A percentile compares a stretch with the other conserved stretches of the same genome.
Conservation (phyloP, 2,329 filamentous ascomycete genomes). For the Talaromyces verruculosus region DNA sequence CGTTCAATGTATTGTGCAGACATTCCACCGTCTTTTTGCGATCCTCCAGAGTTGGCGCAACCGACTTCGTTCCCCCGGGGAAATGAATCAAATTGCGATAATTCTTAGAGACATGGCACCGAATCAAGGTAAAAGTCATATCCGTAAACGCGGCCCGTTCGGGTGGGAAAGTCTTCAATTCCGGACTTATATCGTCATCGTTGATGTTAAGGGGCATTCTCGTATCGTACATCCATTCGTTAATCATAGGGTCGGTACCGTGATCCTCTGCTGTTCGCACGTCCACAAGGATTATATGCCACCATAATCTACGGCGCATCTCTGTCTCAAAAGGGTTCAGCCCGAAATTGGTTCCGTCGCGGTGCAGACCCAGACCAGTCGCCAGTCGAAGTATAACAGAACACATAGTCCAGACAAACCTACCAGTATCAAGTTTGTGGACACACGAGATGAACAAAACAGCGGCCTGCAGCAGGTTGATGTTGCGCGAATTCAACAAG, state of each 20-base stretch:
- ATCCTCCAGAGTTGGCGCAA: constrained; percentile 31
- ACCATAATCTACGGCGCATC: constrained; percentile 55
- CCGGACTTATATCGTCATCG: constrained; percentile 52
- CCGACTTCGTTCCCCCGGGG: constrained; percentile 31
- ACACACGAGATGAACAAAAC: constrained; percentile 60
- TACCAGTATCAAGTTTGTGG: constrained; percentile 42
- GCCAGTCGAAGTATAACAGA: constrained; percentile 45
- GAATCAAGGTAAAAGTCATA: constrained; percentile 52
- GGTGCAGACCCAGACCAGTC: constrained; percentile 51
- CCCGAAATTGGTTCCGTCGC: constrained; percentile 51
- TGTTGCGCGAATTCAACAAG: constrained; percentile 62
- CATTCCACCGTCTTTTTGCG: constrained; percentile 52
- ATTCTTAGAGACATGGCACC: constrained; percentile 53
- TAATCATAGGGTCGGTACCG: constrained; percentile 48
- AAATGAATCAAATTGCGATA: constrained; percentile 42
- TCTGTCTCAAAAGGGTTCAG: constrained; percentile 53
- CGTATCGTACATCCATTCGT: constrained; percentile 49
- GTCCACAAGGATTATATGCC: constrained; percentile 52
- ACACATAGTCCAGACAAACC: constrained; percentile 47
- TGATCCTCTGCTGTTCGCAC: constrained; percentile 52
- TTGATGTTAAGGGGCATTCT: constrained; percentile 54
- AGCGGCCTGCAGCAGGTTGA: constrained; percentile 62
- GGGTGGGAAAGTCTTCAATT: constrained; percentile 50
- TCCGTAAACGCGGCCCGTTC: constrained; percentile 56
- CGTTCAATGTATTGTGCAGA: constrained; percentile 56